Conservation (phyloP, 352 stramenopile species). For the Pythium aquatile region DNA sequence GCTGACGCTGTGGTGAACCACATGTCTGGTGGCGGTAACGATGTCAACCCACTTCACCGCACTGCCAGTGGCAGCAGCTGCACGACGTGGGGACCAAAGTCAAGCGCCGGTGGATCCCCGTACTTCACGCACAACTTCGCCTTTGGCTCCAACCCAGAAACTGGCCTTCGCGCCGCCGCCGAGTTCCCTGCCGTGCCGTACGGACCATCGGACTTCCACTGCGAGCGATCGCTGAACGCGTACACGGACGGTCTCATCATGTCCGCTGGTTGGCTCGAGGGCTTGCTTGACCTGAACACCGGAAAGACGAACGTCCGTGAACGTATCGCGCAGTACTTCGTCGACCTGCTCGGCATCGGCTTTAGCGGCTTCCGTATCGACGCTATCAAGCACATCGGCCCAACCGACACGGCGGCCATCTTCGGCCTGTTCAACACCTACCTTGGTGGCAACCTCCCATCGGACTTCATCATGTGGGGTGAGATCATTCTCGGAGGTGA, state of each 20-base stretch:
- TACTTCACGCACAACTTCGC: constrained; percentile 37
- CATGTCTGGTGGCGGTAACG: constrained; percentile 22
- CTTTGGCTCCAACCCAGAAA: constrained; percentile 45
- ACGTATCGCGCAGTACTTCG: constrained; percentile 68
- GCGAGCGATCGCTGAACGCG: constrained; percentile 41
- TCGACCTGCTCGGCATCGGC: constrained; percentile 64
- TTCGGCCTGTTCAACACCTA: constrained; percentile 46
- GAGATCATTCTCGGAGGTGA: constrained; percentile 48
- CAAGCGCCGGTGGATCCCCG: constrained; percentile 19
- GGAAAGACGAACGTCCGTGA: constrained; percentile 55
- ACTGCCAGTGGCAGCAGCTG: constrained; percentile 15
- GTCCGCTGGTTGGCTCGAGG: constrained; percentile 44
- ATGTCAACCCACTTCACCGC: constrained; percentile 18
- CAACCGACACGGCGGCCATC: constrained; percentile 47
- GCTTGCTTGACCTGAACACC: constrained; percentile 57
- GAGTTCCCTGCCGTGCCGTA: constrained; percentile 66
- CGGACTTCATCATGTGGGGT: constrained; percentile 64
- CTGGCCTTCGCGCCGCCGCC: constrained; percentile 37
- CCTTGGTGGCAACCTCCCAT: constrained; percentile 56
- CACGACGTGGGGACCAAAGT: constrained; percentile 23
- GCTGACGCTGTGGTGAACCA: constrained; percentile 27
- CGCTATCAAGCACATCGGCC: constrained; percentile 63
- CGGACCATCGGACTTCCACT: constrained; percentile 65
- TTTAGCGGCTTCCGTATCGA: constrained; percentile 71
- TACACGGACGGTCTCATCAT: constrained; percentile 44